Base-by-base conservation (phyloP, 495 filamentous ascomycete species). In the Neurospora sp. region DNA sequence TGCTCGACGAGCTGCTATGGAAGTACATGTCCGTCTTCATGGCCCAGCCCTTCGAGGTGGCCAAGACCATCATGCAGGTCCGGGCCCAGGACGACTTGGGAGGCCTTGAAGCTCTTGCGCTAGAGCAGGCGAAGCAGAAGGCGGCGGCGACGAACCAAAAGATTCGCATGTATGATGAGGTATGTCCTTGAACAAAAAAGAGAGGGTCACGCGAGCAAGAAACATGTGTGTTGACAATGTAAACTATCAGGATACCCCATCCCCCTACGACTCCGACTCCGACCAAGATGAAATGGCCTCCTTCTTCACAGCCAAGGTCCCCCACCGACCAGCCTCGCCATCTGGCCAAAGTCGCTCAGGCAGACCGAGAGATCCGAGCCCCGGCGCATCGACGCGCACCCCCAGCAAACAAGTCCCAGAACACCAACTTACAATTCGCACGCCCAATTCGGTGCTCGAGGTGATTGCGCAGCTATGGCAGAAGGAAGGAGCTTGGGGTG, bases 21-120 rank as follows among this genome's bases (percentile, higher is more conserved):
- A 94, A 93, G 77, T 99, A 99, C 81, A 89, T 88, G 40, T 90
- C 89, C 73, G 88, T 96, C 20, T 78, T 97, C 75, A 88, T 96
- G 74, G 89, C 92, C n/a, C 96, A 98, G 80, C 96, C 96, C 27
- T 97, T 98, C 80, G 94, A 98, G 82, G 94, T 97, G 72, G 93
- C 95, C 76, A 98, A 97, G 88, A 96, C 89, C 5, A 86, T 98
- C 69, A 81, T 98, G 77, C 96, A 99, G 82, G 90, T 93, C 48
- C 89, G 91, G 78, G 80, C 69, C 42, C 87, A 88, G 75, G 85
- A 83, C 73, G 84, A 87, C 68, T 31, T 82, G 7, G 84, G 83
- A 12, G 81, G 82, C 2, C 73, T 84, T 27, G 75, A 68, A 10
- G 72, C 75, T 3, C 69, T 78, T 12, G 70, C 76, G 1, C 68